These are phyloP conservation scores for Orbilia brochopaga DNA, from an alignment of 2,329 filamentous ascomycete species.

Conservation along the genomic window DNA sequence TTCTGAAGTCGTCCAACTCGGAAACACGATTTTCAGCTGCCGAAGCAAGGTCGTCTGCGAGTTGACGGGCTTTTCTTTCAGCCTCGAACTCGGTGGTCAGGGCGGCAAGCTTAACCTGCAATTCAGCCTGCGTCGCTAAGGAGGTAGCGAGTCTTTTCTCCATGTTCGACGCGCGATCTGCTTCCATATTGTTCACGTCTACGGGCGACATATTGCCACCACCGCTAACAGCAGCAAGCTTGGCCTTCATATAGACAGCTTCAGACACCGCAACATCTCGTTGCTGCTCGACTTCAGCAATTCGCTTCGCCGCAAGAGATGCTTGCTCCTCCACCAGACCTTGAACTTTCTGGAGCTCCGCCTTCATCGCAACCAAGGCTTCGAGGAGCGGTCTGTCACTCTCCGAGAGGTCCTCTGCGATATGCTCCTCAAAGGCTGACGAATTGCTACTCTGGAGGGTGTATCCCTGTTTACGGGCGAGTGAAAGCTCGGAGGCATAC, in stretches of 20 bases:
- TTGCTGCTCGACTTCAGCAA: constrained; percentile 93
- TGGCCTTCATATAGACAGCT: constrained; percentile 92
- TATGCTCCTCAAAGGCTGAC: constrained; percentile 75
- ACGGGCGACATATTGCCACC: constrained; percentile 63
- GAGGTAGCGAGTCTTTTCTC: constrained; percentile 82
- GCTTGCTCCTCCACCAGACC: constrained; percentile 87
- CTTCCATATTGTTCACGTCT: constrained; percentile 66
- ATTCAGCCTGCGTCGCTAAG: constrained; percentile 76
- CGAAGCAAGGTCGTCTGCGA: constrained; percentile 85
- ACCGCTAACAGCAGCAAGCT: constrained; percentile 74
- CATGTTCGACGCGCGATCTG: constrained; percentile 74
- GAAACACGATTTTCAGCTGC: constrained; percentile 81
- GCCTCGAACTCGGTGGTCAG: constrained; percentile 74
- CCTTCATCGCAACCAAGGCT: constrained; percentile 87
- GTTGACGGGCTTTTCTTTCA: constrained; percentile 77
- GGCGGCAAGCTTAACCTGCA: constrained; percentile 77
- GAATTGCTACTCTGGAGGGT: constrained; percentile 72
- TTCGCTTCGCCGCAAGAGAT: constrained; percentile 80
- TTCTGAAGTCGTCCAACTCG: constrained; percentile 82
- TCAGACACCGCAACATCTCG: constrained; percentile 92
- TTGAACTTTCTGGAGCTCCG: constrained; percentile 88
- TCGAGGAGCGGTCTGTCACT: constrained; percentile 92
- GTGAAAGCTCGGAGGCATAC: constrained; percentile 92
- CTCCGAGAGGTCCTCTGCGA: constrained; percentile 81
- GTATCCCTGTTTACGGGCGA: constrained; percentile 90